A percentile compares a stretch with the other conserved stretches of the same genome.
phyloP scores from a whole-genome alignment of 768 basidiomycete genomes.

The Artomyces pyxidatus region DNA sequence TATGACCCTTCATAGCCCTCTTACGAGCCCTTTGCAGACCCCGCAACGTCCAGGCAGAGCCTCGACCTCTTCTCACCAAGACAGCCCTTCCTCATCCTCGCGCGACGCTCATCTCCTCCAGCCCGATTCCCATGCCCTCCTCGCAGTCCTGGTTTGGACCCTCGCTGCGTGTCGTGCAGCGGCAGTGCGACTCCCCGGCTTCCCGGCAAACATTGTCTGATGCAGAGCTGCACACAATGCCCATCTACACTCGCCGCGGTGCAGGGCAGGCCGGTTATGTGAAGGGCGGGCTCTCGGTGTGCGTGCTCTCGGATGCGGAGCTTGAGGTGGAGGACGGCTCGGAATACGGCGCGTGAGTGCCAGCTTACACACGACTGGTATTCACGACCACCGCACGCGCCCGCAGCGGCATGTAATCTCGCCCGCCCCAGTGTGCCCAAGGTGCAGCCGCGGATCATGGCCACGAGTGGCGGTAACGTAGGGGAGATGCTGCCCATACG shows the following conservation, averaged over 20 bases:
- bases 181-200: constrained; percentile 12
- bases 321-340: neutral
- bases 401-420: neutral
- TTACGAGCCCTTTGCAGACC: constrained; percentile 1
- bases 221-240: constrained; percentile 11
- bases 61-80: neutral
- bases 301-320: neutral
- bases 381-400: too few species aligned
- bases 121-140: neutral
- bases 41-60: neutral
- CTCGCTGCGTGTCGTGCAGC: too few species aligned
- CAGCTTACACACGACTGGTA: neutral
- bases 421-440: too few species aligned
- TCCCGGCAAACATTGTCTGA: constrained; percentile 13
- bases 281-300: constrained; percentile 10
- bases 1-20: constrained; percentile 4
- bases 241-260: constrained; percentile 3
- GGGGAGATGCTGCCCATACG: too few species aligned
- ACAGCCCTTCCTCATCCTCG: constrained; percentile 4
- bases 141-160: constrained; percentile 6
- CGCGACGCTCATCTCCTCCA: constrained; percentile 6
- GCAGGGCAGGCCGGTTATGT: constrained; percentile 5
- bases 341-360: neutral
- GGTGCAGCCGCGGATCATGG: too few species aligned
- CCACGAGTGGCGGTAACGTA: too few species aligned